Evolutionary conservation across 1,284 basidiomycete species (phyloP).

Genomic region (Wolfiporia cocos): DNA sequence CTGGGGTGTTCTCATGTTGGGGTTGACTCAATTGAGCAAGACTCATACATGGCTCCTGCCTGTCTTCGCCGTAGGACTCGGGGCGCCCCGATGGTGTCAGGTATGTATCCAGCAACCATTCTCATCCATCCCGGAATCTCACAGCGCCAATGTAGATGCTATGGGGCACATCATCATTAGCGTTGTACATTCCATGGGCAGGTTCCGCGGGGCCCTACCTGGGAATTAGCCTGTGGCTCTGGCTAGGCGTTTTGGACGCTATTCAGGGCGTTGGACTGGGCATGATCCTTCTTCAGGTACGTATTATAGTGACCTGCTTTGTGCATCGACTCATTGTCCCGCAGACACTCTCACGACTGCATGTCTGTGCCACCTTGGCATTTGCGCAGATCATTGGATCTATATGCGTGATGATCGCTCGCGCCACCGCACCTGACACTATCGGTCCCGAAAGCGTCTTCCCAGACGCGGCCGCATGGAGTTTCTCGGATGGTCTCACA

Average conservation of each 20-base stretch:
- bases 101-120: conserved; percentile 37
- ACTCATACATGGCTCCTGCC: conserved; percentile 91
- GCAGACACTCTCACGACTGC: conserved; percentile 82
- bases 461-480: conserved; percentile 88
- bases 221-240: conserved; percentile 84
- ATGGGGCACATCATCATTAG: conserved; percentile 85
- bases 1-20: conserved; percentile 70
- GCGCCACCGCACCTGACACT: conserved; percentile 79
- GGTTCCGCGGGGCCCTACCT: conserved; percentile 81
- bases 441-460: conserved; percentile 86
- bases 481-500: conserved; percentile 62
- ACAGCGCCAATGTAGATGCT: conserved; percentile 51
- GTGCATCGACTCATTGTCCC: conserved; percentile 1
- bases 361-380: conserved; percentile 88
- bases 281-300: conserved; percentile 85
- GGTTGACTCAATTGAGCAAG: conserved; percentile 84
- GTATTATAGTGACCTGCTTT: conserved; percentile 9
- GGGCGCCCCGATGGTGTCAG: conserved; percentile 91
- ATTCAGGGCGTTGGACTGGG: conserved; percentile 90
- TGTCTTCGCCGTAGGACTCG: conserved; percentile 89
- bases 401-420: conserved; percentile 79
- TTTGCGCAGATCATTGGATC: conserved; percentile 82
- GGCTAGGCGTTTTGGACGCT: conserved; percentile 90
- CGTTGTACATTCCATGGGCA: conserved; percentile 89
- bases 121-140: background rate